Evolutionary conservation across 2,329 filamentous ascomycete genomes (phyloP), one percentile per base, ranked within the genome.

Genomic region (Daldinia sp.): DNA sequence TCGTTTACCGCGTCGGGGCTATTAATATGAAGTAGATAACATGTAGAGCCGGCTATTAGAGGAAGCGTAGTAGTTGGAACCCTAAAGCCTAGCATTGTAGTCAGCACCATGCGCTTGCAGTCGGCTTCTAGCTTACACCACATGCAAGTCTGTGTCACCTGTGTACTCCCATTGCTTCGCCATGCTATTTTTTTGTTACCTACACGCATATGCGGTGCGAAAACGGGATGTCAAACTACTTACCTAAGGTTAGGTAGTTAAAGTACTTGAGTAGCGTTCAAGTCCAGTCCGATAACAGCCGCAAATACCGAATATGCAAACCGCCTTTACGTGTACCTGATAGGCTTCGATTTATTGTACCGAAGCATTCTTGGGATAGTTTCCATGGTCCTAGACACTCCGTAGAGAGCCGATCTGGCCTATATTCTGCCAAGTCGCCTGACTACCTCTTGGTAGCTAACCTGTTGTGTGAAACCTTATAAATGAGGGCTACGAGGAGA

Each of bases 91-190:
- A 32, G 11, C 45, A 30, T 30, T 15, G n/a, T 48, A 7, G n/a
- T 30, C 25, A 30, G 27, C 37, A 54, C 19, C 30, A 50, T 34
- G 54, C 66, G 66, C 66, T 67, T 67, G 58, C 25, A 56, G 45
- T 59, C 56, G 66, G 64, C 66, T 64, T 62, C 60, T 30, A 35
- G 55, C 11, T 19, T 37, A 19, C 27, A 48, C n/a, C 27, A 48
- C 15, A 32, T 21, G 45, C 59, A 54, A 17, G 32, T 35, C 45
- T 48, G 60, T 53, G 34, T 21, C 35, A 47, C 45, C 17, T 13
- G 21, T 25, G 27, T 52, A 53, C 27, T 54, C 30, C 25, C 55
- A 51, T 45, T 13, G 23, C 34, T 47, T 57, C 41, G 35, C 11
- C 17, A 57, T 56, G 61, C 23, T 23, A 59, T 53, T 19, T 43